A percentile compares a stretch with the other conserved stretches of the same genome.
Evolutionary conservation across 805 yeast species (phyloP).

Genomic region (Barnettozyma vustinii): DNA sequence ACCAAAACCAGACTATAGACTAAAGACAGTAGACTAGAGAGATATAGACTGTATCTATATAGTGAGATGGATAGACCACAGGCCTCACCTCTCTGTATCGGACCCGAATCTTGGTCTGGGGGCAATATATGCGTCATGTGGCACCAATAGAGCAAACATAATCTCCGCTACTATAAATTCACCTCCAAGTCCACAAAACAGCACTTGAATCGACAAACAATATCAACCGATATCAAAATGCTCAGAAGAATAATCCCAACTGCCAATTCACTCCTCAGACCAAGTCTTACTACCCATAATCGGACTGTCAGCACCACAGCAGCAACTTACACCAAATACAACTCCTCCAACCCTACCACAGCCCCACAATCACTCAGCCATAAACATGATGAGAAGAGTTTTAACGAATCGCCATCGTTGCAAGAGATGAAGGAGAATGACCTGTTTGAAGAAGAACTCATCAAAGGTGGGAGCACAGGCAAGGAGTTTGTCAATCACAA

Average conservation of each 20-base stretch:
- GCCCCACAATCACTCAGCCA: conserved; percentile 1
- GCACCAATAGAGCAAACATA: not conserved
- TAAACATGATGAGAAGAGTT: not conserved
- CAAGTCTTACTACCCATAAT: not conserved
- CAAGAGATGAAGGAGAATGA: conserved; percentile 2
- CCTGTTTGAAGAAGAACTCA: not conserved
- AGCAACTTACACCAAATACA: not conserved
- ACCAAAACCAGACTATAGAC: too few species aligned
- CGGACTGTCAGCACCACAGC: not conserved
- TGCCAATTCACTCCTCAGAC: not conserved
- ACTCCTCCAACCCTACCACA: not conserved
- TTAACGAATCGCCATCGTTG: conserved; percentile 3
- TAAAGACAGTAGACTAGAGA: too few species aligned
- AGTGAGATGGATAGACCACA: too few species aligned
- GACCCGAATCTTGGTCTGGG: not conserved
- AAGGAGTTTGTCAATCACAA: conserved; percentile 4
- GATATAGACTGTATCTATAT: too few species aligned
- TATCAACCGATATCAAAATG: not conserved
- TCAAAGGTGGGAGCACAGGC: not conserved
- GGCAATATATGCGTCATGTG: not conserved
- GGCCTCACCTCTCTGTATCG: not conserved
- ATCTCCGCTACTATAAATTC: not conserved
- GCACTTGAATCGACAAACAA: too few species aligned
- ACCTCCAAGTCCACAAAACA: too few species aligned
- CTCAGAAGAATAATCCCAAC: not conserved